phyloP scores from a whole-genome alignment of 2,329 filamentous ascomycete species.

The Monosporascus sp. region DNA sequence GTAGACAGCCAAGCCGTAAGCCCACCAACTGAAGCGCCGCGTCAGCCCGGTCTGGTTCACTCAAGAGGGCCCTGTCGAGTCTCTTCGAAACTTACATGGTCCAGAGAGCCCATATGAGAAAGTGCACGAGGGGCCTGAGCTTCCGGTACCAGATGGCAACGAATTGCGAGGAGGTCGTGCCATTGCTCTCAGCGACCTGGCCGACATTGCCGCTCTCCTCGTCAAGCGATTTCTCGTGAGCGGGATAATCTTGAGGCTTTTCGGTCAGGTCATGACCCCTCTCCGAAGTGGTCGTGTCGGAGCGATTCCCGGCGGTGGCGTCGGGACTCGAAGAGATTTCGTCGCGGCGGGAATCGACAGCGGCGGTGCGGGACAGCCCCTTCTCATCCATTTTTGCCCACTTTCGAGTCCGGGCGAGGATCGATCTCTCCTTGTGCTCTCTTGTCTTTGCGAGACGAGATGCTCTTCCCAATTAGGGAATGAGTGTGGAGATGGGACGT shows the following conservation, averaged over 20 bases:
- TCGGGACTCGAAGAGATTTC: slow-evolving; percentile 34
- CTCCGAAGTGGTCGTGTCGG: slow-evolving; percentile 36
- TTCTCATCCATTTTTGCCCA: neutral
- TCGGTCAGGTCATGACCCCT: slow-evolving; percentile 32
- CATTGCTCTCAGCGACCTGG: slow-evolving; percentile 9
- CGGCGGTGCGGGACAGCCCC: neutral
- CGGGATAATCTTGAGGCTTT: slow-evolving; percentile 31
- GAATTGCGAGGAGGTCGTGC: slow-evolving; percentile 17
- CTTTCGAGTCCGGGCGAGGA: neutral
- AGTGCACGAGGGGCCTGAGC: slow-evolving; percentile 39
- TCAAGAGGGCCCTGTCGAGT: neutral
- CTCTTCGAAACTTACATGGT: slow-evolving; percentile 27
- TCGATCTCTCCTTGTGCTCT: neutral
- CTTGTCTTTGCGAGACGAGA: neutral
- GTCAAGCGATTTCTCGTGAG: slow-evolving; percentile 24
- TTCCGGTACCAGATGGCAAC: slow-evolving; percentile 34
- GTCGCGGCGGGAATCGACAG: slow-evolving; percentile 35
- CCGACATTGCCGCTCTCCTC: slow-evolving; percentile 26
- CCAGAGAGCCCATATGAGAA: slow-evolving; percentile 34
- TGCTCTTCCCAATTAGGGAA: neutral
- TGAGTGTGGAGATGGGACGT: neutral
- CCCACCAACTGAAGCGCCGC: slow-evolving; percentile 31
- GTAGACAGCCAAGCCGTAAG: slow-evolving; percentile 53
- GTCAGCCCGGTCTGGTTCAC: slow-evolving; percentile 5
- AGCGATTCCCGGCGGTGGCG: slow-evolving; percentile 24